Base-by-base conservation (phyloP, 2,329 filamentous ascomycete species). In the Aspergillus quadrilineatus region DNA sequence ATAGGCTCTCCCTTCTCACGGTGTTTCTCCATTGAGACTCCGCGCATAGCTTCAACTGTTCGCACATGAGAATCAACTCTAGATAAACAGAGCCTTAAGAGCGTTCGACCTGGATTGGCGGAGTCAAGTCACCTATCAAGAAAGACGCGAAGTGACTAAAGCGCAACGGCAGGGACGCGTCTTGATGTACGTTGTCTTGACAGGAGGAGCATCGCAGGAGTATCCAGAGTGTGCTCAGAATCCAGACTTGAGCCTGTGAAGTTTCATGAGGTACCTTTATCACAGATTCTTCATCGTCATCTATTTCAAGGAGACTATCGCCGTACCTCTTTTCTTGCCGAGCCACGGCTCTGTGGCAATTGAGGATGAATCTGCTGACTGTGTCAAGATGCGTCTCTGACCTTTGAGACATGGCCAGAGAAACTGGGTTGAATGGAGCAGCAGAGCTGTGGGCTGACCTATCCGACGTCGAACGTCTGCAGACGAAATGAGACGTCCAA, bases 401-500 rank as follows among this genome's bases (percentile, higher is more conserved):
- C 34, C 22, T 14, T 37, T 14, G 5, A 32, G 10, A 39, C 28
- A 14, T 36, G 30, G 34, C 4, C 22, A 10, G 34, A 22, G 39
- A 42, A 36, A 14, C n/a, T 30, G 46, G 30, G 32, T 46, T 37
- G 29, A 14, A 14, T 17, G 32, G 41, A 10, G 48, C 41, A 37
- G 49, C 56, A 49, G 15, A 55, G 52, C 39, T 22, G 39, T 8
- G 17, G 22, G 17, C 41, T 58, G 52, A 55, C 47, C 29, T 50
- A 44, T 58, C 45, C 47, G n/a, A 32, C 36, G 15, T 30, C 41
- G 26, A 39, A 34, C n/a, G 36, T 14, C 44, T 53, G 45, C 22
- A 44, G 45, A 29, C 22, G 26, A 47, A 32, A 49, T 57, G 50
- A 57, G 41, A 53, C 39, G 45, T 50, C 50, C 50, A 39, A 32